phyloP scores from a whole-genome alignment of 1,139 yeast genomes.

The Yamadazyma buinensis region DNA sequence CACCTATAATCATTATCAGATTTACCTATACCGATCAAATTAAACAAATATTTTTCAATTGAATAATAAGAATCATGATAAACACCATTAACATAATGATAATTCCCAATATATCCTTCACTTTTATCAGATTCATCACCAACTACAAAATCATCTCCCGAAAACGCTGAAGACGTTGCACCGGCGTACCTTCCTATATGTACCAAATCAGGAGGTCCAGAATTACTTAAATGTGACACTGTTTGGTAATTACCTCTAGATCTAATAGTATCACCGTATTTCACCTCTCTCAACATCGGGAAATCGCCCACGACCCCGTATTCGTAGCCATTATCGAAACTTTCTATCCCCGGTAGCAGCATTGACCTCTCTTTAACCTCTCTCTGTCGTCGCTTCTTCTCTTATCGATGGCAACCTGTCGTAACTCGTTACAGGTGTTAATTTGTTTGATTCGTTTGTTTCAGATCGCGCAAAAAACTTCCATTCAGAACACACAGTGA shows the following conservation, averaged over 20 bases:
- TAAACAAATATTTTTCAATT: slow-evolving; percentile 28
- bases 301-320: slow-evolving; percentile 9
- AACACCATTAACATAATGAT: slow-evolving; percentile 39
- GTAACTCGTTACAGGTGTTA: no score
- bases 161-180: slow-evolving; percentile 25
- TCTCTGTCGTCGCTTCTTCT: background rate
- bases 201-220: slow-evolving; percentile 39
- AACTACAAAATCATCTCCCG: slow-evolving; percentile 25
- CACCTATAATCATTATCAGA: slow-evolving; percentile 16
- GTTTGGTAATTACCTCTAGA: slow-evolving; percentile 10
- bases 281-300: slow-evolving; percentile 13
- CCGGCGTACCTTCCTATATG: slow-evolving; percentile 41
- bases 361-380: background rate
- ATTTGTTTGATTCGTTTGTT: no score
- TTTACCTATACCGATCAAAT: slow-evolving; percentile 25
- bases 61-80: slow-evolving; percentile 19
- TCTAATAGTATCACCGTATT: slow-evolving; percentile 10
- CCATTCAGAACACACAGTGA: no score
- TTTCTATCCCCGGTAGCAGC: background rate
- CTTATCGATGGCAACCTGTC: no score
- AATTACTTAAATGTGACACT: slow-evolving; percentile 1
- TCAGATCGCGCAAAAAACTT: no score
- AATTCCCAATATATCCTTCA: slow-evolving; percentile 41
- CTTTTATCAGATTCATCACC: slow-evolving; percentile 18
- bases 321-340: background rate